A percentile compares a stretch with the other conserved stretches of the same genome.
These are phyloP conservation scores for Naumovozyma dairenensis DNA, from an alignment of 805 yeast species.

Conservation along the genomic window DNA sequence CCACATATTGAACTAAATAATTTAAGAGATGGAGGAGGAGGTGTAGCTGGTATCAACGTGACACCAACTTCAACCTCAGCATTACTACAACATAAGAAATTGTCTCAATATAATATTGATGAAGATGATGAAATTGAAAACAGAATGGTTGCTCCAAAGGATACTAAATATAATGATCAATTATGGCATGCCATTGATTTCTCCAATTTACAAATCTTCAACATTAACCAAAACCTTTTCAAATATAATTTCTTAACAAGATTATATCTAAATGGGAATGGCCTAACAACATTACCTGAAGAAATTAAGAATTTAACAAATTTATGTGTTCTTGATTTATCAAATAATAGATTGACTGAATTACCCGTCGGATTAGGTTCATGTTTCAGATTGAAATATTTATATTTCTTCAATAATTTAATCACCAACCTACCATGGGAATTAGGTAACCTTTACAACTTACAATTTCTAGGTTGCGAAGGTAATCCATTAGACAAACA, in stretches of 20 bases:
- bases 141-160: conserved; percentile 14
- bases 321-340: conserved; percentile 74
- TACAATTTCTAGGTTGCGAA: conserved; percentile 83
- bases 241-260: conserved; percentile 78
- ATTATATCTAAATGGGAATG: conserved; percentile 79
- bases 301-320: conserved; percentile 59
- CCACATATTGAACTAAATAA: conserved; percentile 24
- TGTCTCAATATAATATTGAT: conserved; percentile 33
- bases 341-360: conserved; percentile 59
- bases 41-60: conserved; percentile 1
- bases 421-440: conserved; percentile 67
- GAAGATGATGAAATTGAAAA: conserved; percentile 46
- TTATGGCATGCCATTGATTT: conserved; percentile 92
- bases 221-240: conserved; percentile 64
- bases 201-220: conserved; percentile 75
- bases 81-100: conserved; percentile 33
- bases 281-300: conserved; percentile 56
- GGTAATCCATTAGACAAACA: conserved; percentile 77
- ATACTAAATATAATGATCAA: conserved; percentile 46
- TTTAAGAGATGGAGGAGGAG: conserved; percentile 13
- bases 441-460: conserved; percentile 75
- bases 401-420: conserved; percentile 82
- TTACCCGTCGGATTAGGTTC: conserved; percentile 83
- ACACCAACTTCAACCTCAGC: conserved; percentile 21
- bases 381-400: conserved; percentile 66